phyloP scores from a whole-genome alignment of 176 grass and related monocot species.

The Rhynchospora pubera region DNA sequence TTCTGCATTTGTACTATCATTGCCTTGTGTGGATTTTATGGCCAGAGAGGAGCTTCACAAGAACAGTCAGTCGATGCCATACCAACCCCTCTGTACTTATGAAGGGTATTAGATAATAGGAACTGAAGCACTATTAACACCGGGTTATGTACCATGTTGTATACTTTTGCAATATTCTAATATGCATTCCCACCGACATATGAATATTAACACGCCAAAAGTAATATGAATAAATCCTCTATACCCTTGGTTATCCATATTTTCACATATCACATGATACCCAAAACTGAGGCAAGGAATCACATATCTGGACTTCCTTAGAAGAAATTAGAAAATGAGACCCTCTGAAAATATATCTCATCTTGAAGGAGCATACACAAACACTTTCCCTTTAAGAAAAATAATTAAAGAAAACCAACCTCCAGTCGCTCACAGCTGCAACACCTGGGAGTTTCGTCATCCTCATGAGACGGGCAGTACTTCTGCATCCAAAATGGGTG shows the following conservation, averaged over 20 bases:
- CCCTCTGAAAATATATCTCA: neutral
- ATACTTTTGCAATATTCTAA: neutral
- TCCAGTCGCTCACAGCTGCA: conserved; percentile 99
- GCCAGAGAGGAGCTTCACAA: neutral
- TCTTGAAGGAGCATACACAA: neutral
- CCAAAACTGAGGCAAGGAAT: neutral
- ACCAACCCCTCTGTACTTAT: neutral
- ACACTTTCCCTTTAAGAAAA: neutral
- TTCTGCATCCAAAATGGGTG: conserved; percentile 94
- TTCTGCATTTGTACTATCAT: neutral
- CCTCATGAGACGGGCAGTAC: conserved; percentile 88
- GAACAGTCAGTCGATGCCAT: neutral
- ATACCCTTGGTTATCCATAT: neutral
- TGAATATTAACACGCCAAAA: neutral
- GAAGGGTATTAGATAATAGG: neutral
- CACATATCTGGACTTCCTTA: neutral
- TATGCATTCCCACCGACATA: neutral
- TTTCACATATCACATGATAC: neutral
- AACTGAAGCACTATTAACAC: neutral
- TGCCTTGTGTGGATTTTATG: neutral
- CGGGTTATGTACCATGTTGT: neutral
- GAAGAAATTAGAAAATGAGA: neutral
- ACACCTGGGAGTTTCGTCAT: conserved; percentile 80
- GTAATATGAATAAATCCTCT: neutral
- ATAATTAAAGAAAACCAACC: conserved; percentile 35